Evolutionary conservation across 371 early-diverging fungal genomes (phyloP).

Genomic region (Rhizopus microsporus): DNA sequence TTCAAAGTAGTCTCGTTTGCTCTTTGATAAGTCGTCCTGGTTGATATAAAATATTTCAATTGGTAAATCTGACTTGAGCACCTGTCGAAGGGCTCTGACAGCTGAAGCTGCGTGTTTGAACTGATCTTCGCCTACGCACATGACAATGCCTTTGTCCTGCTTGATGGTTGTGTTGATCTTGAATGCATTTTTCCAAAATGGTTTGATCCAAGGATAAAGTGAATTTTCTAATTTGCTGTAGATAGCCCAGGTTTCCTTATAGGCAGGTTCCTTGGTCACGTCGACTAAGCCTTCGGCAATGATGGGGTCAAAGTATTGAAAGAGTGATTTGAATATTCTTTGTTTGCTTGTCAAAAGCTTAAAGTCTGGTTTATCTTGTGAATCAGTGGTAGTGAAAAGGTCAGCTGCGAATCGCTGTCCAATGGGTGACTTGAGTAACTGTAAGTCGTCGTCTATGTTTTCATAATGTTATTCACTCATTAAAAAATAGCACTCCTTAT

Average conservation of each 20-base stretch:
- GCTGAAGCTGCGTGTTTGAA: slow-evolving; percentile 59
- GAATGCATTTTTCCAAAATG: slow-evolving; percentile 29
- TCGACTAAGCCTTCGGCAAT: slow-evolving; percentile 24
- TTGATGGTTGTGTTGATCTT: slow-evolving; percentile 23
- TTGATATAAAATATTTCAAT: slow-evolving; percentile 74
- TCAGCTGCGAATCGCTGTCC: slow-evolving; percentile 24
- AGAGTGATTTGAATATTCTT: slow-evolving; percentile 31
- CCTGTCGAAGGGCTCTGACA: slow-evolving; percentile 54
- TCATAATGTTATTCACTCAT: background rate
- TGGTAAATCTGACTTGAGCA: slow-evolving; percentile 62
- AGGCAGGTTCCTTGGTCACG: slow-evolving; percentile 15
- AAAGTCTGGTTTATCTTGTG: slow-evolving; percentile 18
- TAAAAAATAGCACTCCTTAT: background rate
- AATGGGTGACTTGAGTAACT: slow-evolving; percentile 24
- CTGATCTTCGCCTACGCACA: slow-evolving; percentile 67
- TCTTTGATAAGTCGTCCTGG: slow-evolving; percentile 51
- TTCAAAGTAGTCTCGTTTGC: slow-evolving; percentile 39
- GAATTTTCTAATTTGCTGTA: slow-evolving; percentile 23
- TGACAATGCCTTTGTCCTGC: slow-evolving; percentile 63
- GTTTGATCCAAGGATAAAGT: slow-evolving; percentile 36
- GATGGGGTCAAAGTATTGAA: slow-evolving; percentile 35
- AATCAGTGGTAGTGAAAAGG: slow-evolving; percentile 27
- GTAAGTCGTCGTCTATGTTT: slow-evolving; percentile 15
- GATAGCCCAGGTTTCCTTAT: slow-evolving; percentile 23
- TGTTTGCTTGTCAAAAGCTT: slow-evolving; percentile 28